Evolutionary conservation across 805 yeast species (phyloP).

Genomic region (Metschnikowia gruessii): DNA sequence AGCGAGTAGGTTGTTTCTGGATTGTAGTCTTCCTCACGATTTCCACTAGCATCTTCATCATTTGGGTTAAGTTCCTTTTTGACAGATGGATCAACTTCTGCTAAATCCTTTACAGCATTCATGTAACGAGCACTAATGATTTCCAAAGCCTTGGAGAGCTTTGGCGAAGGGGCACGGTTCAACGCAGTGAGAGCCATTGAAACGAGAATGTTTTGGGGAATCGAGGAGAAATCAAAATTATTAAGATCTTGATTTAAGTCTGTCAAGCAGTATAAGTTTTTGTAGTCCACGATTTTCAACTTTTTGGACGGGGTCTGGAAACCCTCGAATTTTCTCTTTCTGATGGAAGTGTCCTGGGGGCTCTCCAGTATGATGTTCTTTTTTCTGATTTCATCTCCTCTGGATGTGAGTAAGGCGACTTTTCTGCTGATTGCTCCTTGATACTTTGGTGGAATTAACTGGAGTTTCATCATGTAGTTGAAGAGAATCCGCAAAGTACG

Average conservation of each 20-base stretch:
- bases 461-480: conserved; percentile 37
- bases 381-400: conserved; percentile 43
- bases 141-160: conserved; percentile 63
- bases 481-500: conserved; percentile 49
- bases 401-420: conserved; percentile 27
- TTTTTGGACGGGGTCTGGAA: conserved; percentile 33
- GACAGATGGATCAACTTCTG: conserved; percentile 11
- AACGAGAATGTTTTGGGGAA: conserved; percentile 62
- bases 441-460: conserved; percentile 35
- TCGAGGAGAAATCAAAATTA: conserved; percentile 64
- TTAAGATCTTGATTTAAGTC: conserved; percentile 58
- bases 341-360: conserved; percentile 31
- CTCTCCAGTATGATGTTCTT: conserved; percentile 32
- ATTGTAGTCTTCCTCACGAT: conserved; percentile 28
- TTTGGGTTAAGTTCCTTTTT: conserved; percentile 16
- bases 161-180: conserved; percentile 47
- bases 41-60: conserved; percentile 21
- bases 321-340: conserved; percentile 43
- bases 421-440: conserved; percentile 30
- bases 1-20: conserved; percentile 47
- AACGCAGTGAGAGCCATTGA: conserved; percentile 69
- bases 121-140: conserved; percentile 66
- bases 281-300: conserved; percentile 42
- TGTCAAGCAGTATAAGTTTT: conserved; percentile 65
- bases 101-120: conserved; percentile 29